Base-by-base conservation (phyloP, 768 basidiomycete species). In the Clathrus columnatus region DNA sequence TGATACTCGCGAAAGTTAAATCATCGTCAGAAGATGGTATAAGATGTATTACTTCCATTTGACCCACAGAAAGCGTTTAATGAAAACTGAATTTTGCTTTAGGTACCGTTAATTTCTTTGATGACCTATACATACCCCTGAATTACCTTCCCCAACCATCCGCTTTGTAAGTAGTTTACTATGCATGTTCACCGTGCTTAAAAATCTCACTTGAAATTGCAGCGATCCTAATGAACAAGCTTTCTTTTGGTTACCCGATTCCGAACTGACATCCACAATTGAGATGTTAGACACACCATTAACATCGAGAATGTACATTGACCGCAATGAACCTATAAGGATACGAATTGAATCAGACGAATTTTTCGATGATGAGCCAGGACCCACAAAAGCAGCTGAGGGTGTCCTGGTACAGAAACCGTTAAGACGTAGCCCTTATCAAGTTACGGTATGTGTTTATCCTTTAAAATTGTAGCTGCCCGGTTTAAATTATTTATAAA, bases 81-180 rank as follows among this genome's bases (percentile, higher is more conserved):
- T 26, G 16, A 53, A 45, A 32, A 20, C 23, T 60, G 4, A 5
- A 14, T 14, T 21, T 43, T 49, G 5, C 7, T 44, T 16, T 62
- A 95, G 93, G 95, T 24, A 81, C 85, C 20, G 68, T 96, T 17
- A 87, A 85, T 18, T 97, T 98, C 74, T 98, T 98, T 63, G 90
- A 92, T 68, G 93, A 97, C 62, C 84, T 97, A 21, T 89, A 91
- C 65, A 79, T 97, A 46, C 90, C 92, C 0, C 70, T 79, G 0
- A 72, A 79, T 2, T 84, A 90, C 56, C 80, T 97, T 5, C 93
- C 94, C 1, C 81, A 85, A 62, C 86, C 91, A 24, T 80, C 78
- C 36, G 81, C 86, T 3, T 91, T 90, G 89, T 89, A 65, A 49
- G 84, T 68, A 5, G 42, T 30, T 14, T 53, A 17, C 50, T 30